A percentile compares a stretch with the other conserved stretches of the same genome.
These are phyloP conservation scores for Omphalea diandra DNA, from an alignment of 441 rosid genomes.

Conservation along the genomic window DNA sequence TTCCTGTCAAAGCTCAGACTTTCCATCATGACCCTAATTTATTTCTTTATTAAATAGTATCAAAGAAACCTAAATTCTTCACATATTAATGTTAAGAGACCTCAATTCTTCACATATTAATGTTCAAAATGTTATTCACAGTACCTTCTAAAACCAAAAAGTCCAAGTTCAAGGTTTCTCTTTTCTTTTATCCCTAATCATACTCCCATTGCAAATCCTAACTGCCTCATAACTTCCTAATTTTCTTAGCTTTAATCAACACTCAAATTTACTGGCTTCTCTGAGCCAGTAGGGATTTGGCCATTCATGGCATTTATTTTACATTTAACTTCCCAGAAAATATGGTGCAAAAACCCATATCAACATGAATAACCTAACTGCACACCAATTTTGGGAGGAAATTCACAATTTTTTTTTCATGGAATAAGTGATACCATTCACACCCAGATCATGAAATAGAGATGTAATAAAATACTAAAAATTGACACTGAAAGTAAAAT, in stretches of 20 bases:
- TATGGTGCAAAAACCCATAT: neutral
- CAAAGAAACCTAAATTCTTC: too few relatives aligned
- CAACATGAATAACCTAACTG: neutral
- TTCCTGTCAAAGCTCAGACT: neutral
- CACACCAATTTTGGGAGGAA: neutral
- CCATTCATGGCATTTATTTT: too few relatives aligned
- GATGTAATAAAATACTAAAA: too few relatives aligned
- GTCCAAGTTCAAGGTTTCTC: neutral
- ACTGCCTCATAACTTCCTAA: neutral
- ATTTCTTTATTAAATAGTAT: neutral
- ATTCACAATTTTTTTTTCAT: neutral
- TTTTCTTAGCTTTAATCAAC: neutral
- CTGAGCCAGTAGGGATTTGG: too few relatives aligned
- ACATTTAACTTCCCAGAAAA: neutral
- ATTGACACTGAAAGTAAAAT: constrained; percentile 13
- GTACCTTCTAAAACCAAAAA: neutral
- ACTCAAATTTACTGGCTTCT: too few relatives aligned
- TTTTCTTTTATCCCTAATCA: neutral
- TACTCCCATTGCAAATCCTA: neutral
- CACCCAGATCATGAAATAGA: neutral
- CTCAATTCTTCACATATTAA: neutral
- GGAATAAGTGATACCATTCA: neutral
- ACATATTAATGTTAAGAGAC: too few relatives aligned
- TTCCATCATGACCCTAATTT: neutral
- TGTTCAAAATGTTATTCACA: neutral